phyloP scores from a whole-genome alignment of 306 rosid genomes.

The Canavalia gladiata region DNA sequence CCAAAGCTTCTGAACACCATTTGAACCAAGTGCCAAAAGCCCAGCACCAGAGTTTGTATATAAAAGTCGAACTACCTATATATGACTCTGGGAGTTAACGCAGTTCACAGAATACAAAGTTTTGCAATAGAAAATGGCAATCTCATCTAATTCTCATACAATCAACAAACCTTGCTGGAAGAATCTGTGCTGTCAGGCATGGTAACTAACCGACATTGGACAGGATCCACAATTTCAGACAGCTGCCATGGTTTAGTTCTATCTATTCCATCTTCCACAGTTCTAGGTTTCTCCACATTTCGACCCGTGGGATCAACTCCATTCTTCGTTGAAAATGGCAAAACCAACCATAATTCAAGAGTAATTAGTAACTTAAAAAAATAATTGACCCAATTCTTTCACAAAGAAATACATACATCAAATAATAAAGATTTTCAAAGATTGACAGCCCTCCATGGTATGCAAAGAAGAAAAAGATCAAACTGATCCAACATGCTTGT shows the following conservation, averaged over 20 bases:
- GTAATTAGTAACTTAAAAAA: constrained; percentile 19
- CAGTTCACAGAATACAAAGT: constrained; percentile 34
- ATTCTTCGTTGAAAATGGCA: constrained; percentile 58
- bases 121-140: constrained; percentile 29
- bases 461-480: constrained; percentile 24
- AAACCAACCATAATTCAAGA: constrained; percentile 51
- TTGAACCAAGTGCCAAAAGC: constrained; percentile 89
- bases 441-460: constrained; percentile 8
- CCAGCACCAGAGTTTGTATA: constrained; percentile 84
- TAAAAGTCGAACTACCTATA: constrained; percentile 80
- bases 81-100: constrained; percentile 15
- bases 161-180: constrained; percentile 77
- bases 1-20: constrained; percentile 91
- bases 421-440: constrained; percentile 25
- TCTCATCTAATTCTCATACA: constrained; percentile 32
- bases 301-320: constrained; percentile 70
- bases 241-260: constrained; percentile 83
- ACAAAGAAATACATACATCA: constrained; percentile 34
- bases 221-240: constrained; percentile 82
- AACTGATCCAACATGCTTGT: background rate
- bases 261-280: constrained; percentile 66
- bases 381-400: background rate
- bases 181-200: constrained; percentile 83
- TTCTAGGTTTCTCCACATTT: constrained; percentile 71
- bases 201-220: constrained; percentile 73